A percentile compares a stretch with the other conserved stretches of the same genome.
Evolutionary conservation across 345 rosid species (phyloP).

Genomic region (Salix exigua): DNA sequence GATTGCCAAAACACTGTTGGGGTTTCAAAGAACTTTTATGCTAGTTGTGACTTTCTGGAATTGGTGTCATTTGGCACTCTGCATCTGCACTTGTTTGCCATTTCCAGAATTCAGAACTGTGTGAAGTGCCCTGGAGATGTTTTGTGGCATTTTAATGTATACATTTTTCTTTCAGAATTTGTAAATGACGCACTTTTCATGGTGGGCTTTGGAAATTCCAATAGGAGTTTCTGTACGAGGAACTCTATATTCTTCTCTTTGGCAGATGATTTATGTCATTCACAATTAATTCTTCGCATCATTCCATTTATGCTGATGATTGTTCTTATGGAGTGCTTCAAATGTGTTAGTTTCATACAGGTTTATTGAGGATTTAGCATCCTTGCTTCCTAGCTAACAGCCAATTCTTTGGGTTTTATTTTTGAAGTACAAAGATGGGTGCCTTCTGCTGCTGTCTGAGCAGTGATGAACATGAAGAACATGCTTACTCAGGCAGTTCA

Average conservation of each 20-base stretch:
- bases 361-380: not conserved
- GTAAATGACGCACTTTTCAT: not conserved
- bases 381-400: not conserved
- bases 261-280: not conserved
- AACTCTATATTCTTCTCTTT: not conserved
- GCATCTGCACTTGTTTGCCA: not conserved
- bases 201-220: not conserved
- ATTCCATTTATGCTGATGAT: not conserved
- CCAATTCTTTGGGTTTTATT: not conserved
- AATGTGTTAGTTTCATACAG: not conserved
- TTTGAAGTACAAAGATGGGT: constrained; percentile 33
- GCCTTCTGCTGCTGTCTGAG: constrained; percentile 56
- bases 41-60: not conserved
- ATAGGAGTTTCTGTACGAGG: not conserved
- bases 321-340: not conserved
- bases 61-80: not conserved
- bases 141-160: not conserved
- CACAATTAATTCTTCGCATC: not conserved
- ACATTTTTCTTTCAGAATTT: not conserved
- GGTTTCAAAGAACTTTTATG: not conserved
- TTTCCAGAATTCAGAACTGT: not conserved
- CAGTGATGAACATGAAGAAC: constrained; percentile 53
- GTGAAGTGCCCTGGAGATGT: not conserved
- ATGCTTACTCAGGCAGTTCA: constrained; percentile 40
- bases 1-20: not conserved